Conservation (phyloP, 306 rosid genomes). For the Quercus robur region DNA sequence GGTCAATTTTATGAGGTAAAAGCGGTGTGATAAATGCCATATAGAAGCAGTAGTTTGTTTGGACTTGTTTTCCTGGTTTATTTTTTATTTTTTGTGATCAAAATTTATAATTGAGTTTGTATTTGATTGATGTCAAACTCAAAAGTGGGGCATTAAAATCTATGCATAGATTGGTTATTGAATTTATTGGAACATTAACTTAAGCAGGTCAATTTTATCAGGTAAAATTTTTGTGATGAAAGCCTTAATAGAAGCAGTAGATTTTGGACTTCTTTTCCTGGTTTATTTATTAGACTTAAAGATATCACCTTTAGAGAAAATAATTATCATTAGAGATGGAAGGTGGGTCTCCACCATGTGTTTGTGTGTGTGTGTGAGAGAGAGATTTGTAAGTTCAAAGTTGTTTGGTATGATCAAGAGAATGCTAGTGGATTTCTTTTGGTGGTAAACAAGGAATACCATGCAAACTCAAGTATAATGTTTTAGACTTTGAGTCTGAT, state of each 20-base stretch:
- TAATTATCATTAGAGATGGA: too few relatives aligned
- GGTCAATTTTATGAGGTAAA: too few relatives aligned
- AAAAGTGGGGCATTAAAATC: too few relatives aligned
- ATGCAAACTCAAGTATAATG: neutral
- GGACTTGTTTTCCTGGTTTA: too few relatives aligned
- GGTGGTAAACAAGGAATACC: neutral
- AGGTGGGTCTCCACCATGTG: too few relatives aligned
- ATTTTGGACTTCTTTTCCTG: neutral
- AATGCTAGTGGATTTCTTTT: neutral
- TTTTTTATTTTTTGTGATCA: neutral
- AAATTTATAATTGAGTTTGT: neutral
- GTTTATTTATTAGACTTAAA: neutral
- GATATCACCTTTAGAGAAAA: too few relatives aligned
- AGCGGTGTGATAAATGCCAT: too few relatives aligned
- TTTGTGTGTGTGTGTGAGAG: too few relatives aligned
- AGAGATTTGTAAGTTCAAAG: neutral
- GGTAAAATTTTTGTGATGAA: too few relatives aligned
- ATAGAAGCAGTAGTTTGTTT: too few relatives aligned
- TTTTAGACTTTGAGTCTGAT: neutral
- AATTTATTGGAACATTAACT: too few relatives aligned
- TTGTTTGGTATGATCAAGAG: neutral
- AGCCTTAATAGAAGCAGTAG: neutral
- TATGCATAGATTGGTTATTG: too few relatives aligned
- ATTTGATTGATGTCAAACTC: neutral
- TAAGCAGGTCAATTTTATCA: neutral